These are phyloP conservation scores for Tetracentron sinense DNA, from an alignment of 164 flowering plant species.

Conservation along the genomic window DNA sequence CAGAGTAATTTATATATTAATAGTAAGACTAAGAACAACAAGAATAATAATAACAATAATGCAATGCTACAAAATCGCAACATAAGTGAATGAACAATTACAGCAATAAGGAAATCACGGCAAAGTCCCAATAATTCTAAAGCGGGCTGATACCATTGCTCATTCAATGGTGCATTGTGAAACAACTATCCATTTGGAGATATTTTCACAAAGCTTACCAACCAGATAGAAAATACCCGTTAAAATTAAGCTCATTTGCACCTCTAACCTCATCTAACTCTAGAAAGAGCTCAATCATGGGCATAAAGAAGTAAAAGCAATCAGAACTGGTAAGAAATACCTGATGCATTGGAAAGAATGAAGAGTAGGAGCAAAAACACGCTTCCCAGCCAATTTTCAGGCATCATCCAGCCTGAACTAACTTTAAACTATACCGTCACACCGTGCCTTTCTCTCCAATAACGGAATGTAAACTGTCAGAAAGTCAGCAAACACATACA, in stretches of 20 bases:
- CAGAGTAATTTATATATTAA: no score
- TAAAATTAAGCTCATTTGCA: no score
- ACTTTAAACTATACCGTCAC: slow-evolving; percentile 35
- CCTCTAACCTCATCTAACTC: no score
- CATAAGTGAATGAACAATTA: not conserved
- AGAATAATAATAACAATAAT: no score
- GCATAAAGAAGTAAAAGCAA: not conserved
- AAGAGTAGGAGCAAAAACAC: slow-evolving; percentile 28
- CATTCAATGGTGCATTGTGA: no score
- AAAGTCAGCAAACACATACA: not conserved
- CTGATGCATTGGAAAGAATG: slow-evolving; percentile 29
- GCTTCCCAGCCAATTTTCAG: slow-evolving; percentile 32
- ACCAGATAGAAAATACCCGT: no score
- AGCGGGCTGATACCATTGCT: not conserved
- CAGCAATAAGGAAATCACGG: not conserved
- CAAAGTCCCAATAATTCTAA: not conserved
- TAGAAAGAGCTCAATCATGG: no score
- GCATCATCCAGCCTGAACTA: slow-evolving; percentile 30
- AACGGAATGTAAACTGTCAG: not conserved
- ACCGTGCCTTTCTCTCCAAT: not conserved
- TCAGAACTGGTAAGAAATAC: slow-evolving; percentile 29
- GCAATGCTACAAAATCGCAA: no score
- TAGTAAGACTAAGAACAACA: no score
- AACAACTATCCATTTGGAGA: no score
- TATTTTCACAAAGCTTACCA: no score